phyloP scores from a whole-genome alignment of 2,329 filamentous ascomycete genomes.

The Exophiala dermatitidis region DNA sequence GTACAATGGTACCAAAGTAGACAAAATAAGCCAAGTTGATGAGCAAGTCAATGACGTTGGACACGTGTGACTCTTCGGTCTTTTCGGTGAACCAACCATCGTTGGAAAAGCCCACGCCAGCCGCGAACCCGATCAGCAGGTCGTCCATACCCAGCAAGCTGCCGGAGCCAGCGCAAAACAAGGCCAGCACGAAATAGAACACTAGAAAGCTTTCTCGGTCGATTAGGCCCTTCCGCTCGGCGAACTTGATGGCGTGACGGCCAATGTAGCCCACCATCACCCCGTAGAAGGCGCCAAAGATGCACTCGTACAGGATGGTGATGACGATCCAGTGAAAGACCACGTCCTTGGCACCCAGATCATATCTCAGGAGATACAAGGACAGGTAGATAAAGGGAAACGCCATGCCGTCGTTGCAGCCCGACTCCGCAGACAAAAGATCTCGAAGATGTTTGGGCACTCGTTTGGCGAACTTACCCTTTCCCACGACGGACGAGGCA shows the following conservation, averaged over 20 bases:
- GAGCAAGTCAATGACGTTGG: slow-evolving; percentile 95
- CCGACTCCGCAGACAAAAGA: slow-evolving; percentile 88
- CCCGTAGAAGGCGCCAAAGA: slow-evolving; percentile 85
- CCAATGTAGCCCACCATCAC: slow-evolving; percentile 83
- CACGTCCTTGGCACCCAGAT: slow-evolving; percentile 60
- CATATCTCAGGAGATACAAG: slow-evolving; percentile 80
- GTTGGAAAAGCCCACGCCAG: slow-evolving; percentile 97
- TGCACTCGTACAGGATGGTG: slow-evolving; percentile 88
- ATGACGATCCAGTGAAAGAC: slow-evolving; percentile 81
- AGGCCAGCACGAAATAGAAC: slow-evolving; percentile 93
- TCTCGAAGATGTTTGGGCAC: slow-evolving; percentile 97
- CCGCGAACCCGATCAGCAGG: slow-evolving; percentile 85
- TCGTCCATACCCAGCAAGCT: slow-evolving; percentile 89
- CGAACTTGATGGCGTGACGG: slow-evolving; percentile 79
- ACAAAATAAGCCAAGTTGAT: slow-evolving; percentile 98
- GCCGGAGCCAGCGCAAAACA: slow-evolving; percentile 92
- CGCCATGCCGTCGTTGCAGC: slow-evolving; percentile 99
- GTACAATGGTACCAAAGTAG: slow-evolving; percentile 93
- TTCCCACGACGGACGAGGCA: slow-evolving; percentile 94
- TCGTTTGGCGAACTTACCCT: slow-evolving; percentile 96
- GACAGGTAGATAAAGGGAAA: slow-evolving; percentile 95
- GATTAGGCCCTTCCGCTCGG: slow-evolving; percentile 77
- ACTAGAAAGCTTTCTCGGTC: slow-evolving; percentile 96
- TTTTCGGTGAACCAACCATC: slow-evolving; percentile 98
- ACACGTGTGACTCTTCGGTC: slow-evolving; percentile 96